Conservation (phyloP, 1,284 basidiomycete species). For the Naganishia sp. region DNA sequence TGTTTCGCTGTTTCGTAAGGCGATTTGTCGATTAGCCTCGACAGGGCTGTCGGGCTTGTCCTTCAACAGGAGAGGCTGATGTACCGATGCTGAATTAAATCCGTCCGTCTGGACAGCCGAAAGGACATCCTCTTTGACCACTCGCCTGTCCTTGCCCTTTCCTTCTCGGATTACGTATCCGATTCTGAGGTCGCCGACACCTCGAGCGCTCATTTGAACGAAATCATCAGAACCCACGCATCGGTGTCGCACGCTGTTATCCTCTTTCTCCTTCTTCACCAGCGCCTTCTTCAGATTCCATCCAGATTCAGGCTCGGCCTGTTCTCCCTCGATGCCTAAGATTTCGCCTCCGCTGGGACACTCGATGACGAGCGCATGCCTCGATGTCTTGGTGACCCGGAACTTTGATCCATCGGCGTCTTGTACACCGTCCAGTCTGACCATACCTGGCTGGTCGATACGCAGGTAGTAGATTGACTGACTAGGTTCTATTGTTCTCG, state of each 20-base stretch:
- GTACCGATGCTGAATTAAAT: conserved; percentile 34
- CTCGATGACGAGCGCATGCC: conserved; percentile 69
- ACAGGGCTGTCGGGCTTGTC: conserved; percentile 30
- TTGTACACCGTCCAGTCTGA: conserved; percentile 70
- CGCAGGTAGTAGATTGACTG: conserved; percentile 73
- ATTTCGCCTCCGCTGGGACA: conserved; percentile 66
- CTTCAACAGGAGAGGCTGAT: conserved; percentile 10
- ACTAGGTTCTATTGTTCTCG: conserved; percentile 62
- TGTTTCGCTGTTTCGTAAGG: neutral
- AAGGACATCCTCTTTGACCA: conserved; percentile 66
- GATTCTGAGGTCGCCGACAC: conserved; percentile 75
- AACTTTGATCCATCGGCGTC: conserved; percentile 69
- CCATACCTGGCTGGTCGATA: conserved; percentile 67
- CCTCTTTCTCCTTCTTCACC: conserved; percentile 52
- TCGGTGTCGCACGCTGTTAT: conserved; percentile 56
- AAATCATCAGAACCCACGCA: conserved; percentile 71
- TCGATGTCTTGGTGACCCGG: conserved; percentile 63
- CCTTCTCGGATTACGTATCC: conserved; percentile 66
- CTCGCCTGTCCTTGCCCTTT: conserved; percentile 57
- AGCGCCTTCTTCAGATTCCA: conserved; percentile 36
- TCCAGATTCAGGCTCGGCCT: conserved; percentile 47
- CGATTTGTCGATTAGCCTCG: conserved; percentile 4
- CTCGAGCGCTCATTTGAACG: conserved; percentile 67
- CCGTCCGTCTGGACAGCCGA: conserved; percentile 73
- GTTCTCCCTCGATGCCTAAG: conserved; percentile 39